Conservation (phyloP, 192 early-diverging fungal species). For the Anaeromyces robustus region DNA sequence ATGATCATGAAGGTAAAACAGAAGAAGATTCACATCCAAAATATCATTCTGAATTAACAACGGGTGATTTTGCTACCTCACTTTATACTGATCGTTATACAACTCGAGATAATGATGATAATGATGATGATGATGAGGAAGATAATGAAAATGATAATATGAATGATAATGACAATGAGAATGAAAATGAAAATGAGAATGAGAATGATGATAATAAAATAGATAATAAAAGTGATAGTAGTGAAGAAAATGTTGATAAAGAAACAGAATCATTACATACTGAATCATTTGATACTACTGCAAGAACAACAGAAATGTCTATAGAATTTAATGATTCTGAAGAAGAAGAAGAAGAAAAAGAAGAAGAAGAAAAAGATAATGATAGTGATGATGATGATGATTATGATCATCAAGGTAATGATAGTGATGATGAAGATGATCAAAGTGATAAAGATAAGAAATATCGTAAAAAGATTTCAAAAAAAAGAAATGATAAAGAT, state of each 20-base stretch:
- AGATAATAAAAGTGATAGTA: not conserved
- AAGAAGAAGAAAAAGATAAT: not conserved
- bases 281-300: not conserved
- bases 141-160: not conserved
- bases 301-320: not conserved
- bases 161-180: not conserved
- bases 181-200: not conserved
- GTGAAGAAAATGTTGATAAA: not conserved
- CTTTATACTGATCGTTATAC: not conserved
- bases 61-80: not conserved
- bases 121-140: not conserved
- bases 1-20: not conserved
- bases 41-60: not conserved
- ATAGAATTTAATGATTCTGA: not conserved
- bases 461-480: too few species aligned
- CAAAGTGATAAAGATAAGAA: not conserved
- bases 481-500: not conserved
- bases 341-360: not conserved
- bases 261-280: not conserved
- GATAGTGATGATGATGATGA: not conserved
- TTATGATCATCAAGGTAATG: not conserved
- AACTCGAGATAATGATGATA: not conserved
- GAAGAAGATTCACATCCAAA: not conserved
- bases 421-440: not conserved
- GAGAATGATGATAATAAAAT: not conserved